Percentiles rank a stretch among this genome's conserved stretches.
Conservation (phyloP, 768 basidiomycete genomes). For the Tremella yokohamensis region DNA sequence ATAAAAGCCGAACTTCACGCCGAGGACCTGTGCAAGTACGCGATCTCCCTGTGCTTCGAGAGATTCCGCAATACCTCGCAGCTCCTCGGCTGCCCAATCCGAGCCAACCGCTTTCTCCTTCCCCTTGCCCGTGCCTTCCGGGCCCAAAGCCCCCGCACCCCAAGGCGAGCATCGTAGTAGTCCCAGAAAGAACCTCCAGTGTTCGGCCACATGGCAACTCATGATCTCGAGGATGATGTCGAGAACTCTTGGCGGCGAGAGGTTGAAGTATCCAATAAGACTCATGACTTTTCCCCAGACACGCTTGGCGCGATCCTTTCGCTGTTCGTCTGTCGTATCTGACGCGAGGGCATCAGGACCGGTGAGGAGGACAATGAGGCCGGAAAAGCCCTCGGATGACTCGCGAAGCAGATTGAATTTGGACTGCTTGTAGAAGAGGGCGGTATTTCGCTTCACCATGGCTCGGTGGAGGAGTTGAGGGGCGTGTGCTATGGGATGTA, state of each 20-base stretch:
- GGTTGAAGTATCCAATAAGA: slow-evolving; percentile 76
- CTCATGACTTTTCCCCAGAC: slow-evolving; percentile 51
- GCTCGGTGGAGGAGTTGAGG: slow-evolving; percentile 32
- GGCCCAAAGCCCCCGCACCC: slow-evolving; percentile 50
- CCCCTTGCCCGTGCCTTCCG: slow-evolving; percentile 44
- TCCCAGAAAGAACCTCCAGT: slow-evolving; percentile 83
- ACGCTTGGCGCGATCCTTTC: slow-evolving; percentile 28
- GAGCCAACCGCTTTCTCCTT: slow-evolving; percentile 34
- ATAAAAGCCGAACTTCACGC: slow-evolving; percentile 94
- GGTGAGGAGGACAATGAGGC: slow-evolving; percentile 79
- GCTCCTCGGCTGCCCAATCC: slow-evolving; percentile 35
- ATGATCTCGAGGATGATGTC: slow-evolving; percentile 92
- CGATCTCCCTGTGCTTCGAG: slow-evolving; percentile 49
- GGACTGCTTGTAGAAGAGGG: slow-evolving; percentile 61
- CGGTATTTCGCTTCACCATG: slow-evolving; percentile 38
- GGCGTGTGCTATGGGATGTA: slow-evolving; percentile 29
- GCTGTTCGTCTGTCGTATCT: slow-evolving; percentile 6
- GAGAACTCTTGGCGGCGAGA: slow-evolving; percentile 89
- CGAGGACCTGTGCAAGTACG: slow-evolving; percentile 71
- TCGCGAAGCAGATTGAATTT: slow-evolving; percentile 97
- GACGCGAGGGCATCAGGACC: slow-evolving; percentile 49
- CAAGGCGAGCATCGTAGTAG: slow-evolving; percentile 84
- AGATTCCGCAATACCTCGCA: slow-evolving; percentile 31
- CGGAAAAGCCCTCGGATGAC: slow-evolving; percentile 95
- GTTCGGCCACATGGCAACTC: slow-evolving; percentile 71